Evolutionary conservation across 176 grass and related monocot genomes (phyloP).

Genomic region (Elaeis guineensis): DNA sequence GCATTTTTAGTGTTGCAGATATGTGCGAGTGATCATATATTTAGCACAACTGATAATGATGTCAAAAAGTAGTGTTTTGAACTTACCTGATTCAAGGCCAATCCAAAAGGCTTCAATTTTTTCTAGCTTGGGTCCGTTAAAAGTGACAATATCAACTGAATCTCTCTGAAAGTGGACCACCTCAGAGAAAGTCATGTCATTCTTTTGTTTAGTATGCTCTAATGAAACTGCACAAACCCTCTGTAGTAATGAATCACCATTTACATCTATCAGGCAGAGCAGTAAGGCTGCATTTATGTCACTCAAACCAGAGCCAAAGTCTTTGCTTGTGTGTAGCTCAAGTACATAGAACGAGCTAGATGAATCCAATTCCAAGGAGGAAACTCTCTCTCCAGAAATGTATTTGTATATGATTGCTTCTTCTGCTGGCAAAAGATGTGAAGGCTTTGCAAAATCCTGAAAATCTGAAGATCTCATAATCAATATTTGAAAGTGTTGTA

Average conservation of each 20-base stretch:
- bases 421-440: constrained; percentile 43
- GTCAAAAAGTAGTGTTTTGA: too few relatives aligned
- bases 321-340: constrained; percentile 62
- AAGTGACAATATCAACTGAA: constrained; percentile 54
- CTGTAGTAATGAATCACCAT: constrained; percentile 61
- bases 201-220: constrained; percentile 15
- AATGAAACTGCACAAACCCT: constrained; percentile 45
- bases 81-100: constrained; percentile 89
- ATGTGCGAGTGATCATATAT: too few relatives aligned
- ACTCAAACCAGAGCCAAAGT: constrained; percentile 60
- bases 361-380: constrained; percentile 35
- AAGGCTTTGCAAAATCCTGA: constrained; percentile 51
- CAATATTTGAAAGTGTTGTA: constrained; percentile 7
- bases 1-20: too few relatives aligned
- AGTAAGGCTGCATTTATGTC: constrained; percentile 62
- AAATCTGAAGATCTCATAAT: constrained; percentile 41
- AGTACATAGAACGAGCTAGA: constrained; percentile 61
- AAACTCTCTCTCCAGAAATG: constrained; percentile 43
- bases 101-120: constrained; percentile 77
- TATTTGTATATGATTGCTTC: constrained; percentile 35
- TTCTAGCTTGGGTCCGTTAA: constrained; percentile 53
- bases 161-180: constrained; percentile 51
- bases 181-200: constrained; percentile 16
- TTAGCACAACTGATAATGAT: too few relatives aligned
- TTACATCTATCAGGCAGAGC: constrained; percentile 53